Percentiles rank a stretch among this genome's conserved stretches.
Conservation (phyloP, 176 grass and related monocot genomes). For the Oryza rufipogon region DNA sequence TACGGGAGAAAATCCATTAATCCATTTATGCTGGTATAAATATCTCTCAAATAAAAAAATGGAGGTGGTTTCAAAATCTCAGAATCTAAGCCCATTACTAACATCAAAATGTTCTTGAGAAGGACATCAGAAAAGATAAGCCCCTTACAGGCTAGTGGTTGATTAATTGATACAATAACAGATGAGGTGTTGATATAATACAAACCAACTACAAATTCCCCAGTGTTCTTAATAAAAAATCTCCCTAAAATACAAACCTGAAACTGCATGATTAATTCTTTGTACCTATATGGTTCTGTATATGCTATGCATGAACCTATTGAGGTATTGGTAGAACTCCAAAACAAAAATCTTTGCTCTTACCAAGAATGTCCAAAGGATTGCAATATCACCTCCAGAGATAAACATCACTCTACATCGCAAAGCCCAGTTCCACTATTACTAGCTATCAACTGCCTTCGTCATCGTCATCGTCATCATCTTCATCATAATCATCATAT, state of each 20-base stretch:
- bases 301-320: neutral
- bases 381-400: neutral
- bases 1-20: neutral
- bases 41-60: neutral
- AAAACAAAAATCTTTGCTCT: neutral
- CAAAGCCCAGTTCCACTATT: slow-evolving; percentile 30
- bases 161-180: neutral
- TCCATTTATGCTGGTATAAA: neutral
- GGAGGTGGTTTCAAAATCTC: neutral
- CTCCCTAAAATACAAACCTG: neutral
- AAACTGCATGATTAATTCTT: neutral
- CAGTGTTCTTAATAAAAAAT: neutral
- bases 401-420: slow-evolving; percentile 4
- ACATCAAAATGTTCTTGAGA: neutral
- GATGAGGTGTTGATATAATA: neutral
- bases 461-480: neutral
- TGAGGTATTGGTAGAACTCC: neutral
- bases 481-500: slow-evolving; percentile 26
- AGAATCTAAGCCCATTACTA: neutral
- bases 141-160: neutral
- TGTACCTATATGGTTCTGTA: neutral
- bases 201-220: neutral
- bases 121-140: neutral
- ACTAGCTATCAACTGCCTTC: slow-evolving; percentile 20
- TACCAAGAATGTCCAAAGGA: slow-evolving; percentile 27